Conservation (phyloP, 1,139 yeast genomes). For the Geotrichum australiense region DNA sequence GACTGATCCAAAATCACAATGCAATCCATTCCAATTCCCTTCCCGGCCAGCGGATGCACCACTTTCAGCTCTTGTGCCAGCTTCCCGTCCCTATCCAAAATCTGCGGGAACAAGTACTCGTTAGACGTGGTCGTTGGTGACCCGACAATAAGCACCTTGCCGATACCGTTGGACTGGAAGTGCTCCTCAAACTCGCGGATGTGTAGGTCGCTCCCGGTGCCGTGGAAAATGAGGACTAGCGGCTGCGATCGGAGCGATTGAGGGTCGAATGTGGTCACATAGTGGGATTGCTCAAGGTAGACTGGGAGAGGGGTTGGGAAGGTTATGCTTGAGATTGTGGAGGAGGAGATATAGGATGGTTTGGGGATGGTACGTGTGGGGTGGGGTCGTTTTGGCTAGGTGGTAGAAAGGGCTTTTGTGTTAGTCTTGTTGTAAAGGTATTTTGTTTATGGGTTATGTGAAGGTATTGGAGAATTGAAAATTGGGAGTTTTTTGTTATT, state of each 20-base stretch:
- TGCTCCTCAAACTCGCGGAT: constrained; percentile 12
- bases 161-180: neutral
- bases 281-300: neutral
- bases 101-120: constrained; percentile 7
- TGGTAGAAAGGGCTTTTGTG: constrained; percentile 1
- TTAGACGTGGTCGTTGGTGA: neutral
- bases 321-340: too few species aligned
- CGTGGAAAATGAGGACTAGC: constrained; percentile 10
- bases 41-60: constrained; percentile 16
- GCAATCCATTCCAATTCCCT: constrained; percentile 12
- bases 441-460: too few species aligned
- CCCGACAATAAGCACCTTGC: constrained; percentile 1
- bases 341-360: too few species aligned
- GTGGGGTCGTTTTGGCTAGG: too few species aligned
- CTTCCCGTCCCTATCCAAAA: constrained; percentile 10
- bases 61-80: constrained; percentile 8
- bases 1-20: constrained; percentile 9
- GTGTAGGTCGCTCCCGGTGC: constrained; percentile 9
- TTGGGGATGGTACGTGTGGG: too few species aligned
- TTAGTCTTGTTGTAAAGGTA: too few species aligned
- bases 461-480: too few species aligned
- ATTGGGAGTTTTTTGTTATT: too few species aligned
- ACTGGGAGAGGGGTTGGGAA: too few species aligned
- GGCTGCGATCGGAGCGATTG: neutral
- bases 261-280: neutral